Base-by-base conservation (phyloP, 768 basidiomycete genomes). In the Tricholoma terreum region DNA sequence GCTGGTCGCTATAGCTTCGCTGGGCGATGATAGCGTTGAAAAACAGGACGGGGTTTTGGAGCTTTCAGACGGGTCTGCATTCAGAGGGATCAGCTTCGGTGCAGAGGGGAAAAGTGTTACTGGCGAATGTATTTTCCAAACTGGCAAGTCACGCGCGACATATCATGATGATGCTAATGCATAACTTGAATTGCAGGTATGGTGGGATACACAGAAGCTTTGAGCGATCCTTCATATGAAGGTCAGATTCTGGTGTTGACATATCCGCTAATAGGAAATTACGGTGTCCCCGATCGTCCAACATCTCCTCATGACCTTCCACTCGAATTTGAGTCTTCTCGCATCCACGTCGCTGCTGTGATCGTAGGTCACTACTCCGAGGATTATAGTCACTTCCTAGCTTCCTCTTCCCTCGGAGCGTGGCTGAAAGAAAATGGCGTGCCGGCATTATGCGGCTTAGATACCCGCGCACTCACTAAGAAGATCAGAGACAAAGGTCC, bases 121-220 rank as follows among this genome's bases (percentile, higher is more conserved):
- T 15, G 97, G 97, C 65, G 97, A 99, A 83, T 98, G 97, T 73
- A 97, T 99, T 68, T 99, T 99, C 77, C 96, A 98, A 78, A 99
- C 97, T 38, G 97, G 97, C 94, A 67, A 71, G 88, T 66, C 40
- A 40, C 17, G 40, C 45, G 22, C 43, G 50, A 31, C 30, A 27
- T 34, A 40, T n/a, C 43, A 38, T 27, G 9, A 11, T 42, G 54
- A 50, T 58, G 57, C 56, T 22, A 52, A 31, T 30, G 14, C 15
- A 52, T 59, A 53, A 58, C 54, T 50, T 45, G 33, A 35, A 21
- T 53, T 54, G 52, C 67, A 99, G 97, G 97, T 55, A 98, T 99
- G 96, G 94, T 98, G 56, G 97, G 97, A 30, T 99, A 99, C 73
- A 94, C 93, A 34, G 97, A 98, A 68, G 97, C 96, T 17, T 78